A percentile compares a stretch with the other conserved stretches of the same genome.
These are phyloP conservation scores for Serpula lacrymans DNA, from an alignment of 768 basidiomycete species.

Conservation along the genomic window DNA sequence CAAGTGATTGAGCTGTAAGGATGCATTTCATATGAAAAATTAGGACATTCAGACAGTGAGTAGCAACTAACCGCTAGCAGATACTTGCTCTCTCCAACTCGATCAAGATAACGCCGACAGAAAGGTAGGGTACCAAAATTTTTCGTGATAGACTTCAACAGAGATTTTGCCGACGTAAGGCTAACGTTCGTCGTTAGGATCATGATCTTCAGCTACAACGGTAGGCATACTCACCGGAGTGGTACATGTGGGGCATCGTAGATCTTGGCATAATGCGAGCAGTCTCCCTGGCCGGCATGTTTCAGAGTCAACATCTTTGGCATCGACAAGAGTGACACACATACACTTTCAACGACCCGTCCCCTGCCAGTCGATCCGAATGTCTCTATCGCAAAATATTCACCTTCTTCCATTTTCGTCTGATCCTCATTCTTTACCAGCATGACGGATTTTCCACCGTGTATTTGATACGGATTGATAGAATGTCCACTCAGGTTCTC, in stretches of 20 bases:
- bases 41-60: conserved; percentile 1
- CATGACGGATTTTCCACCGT: conserved; percentile 89
- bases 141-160: conserved; percentile 84
- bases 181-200: too few species aligned
- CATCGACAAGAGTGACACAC: conserved; percentile 9
- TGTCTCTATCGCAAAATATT: conserved; percentile 98
- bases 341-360: conserved; percentile 76
- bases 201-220: conserved; percentile 2
- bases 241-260: conserved; percentile 68
- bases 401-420: conserved; percentile 99
- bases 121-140: conserved; percentile 96
- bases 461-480: conserved; percentile 87
- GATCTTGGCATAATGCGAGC: conserved; percentile 86
- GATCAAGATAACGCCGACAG: conserved; percentile 93
- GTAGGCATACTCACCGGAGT: conserved; percentile 55
- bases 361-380: conserved; percentile 97
- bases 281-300: conserved; percentile 63
- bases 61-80: conserved; percentile 70
- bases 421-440: conserved; percentile 87
- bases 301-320: neutral
- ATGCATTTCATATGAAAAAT: neutral
- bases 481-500: conserved; percentile 93
- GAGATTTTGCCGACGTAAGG: conserved; percentile 77
- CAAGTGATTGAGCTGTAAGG: conserved; percentile 75
- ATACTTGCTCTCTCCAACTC: conserved; percentile 89